Evolutionary conservation across 805 yeast species (phyloP), one percentile per base, ranked within the genome.

Genomic region (Sugiyamaella marilandica): DNA sequence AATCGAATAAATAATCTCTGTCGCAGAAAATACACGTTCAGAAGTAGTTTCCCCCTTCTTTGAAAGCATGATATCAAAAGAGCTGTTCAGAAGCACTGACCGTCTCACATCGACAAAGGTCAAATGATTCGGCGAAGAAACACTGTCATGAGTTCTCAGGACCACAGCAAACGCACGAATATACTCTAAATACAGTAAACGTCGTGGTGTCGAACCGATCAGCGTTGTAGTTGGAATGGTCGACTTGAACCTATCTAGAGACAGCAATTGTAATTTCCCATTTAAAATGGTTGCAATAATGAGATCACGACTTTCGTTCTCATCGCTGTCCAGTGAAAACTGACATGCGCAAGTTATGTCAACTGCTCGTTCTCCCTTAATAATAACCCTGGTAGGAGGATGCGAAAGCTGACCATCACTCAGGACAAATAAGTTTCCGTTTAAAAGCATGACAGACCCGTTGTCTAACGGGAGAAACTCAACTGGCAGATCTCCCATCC

Each of bases 161-260:
- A 53, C 47, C 10, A 58, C 58, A 2, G 58, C 61, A 34, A 56
- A 51, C 16, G 48, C 52, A 14, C 31, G 11, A 11, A 56, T 16
- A 21, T 53, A 53, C 18, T 55, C 55, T 11, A 58, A 19, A 44
- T 54, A 56, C 13, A 54, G 19, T 41, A 58, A 9, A 13, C 57
- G 45, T 21, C 54, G 35, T 4, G 61, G 61, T 1, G 59, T 47
- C 10, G 41, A 31, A 8, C 52, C 55, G 36, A 51, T 21, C 9
- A 31, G 35, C n/a, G 47, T 33, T 10, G 36, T 45, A 9, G 43
- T 32, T 14, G 52, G 44, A 18, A 57, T 19, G 13, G 45, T 18
- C 19, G 45, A 19, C 10, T 52, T 47, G 24, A 21, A 26, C 36
- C 31, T 45, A 21, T 49, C 51, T 37, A 55, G n/a, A 7, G 39